Conservation (phyloP, 306 rosid genomes). For the Acacia crassicarpa region DNA sequence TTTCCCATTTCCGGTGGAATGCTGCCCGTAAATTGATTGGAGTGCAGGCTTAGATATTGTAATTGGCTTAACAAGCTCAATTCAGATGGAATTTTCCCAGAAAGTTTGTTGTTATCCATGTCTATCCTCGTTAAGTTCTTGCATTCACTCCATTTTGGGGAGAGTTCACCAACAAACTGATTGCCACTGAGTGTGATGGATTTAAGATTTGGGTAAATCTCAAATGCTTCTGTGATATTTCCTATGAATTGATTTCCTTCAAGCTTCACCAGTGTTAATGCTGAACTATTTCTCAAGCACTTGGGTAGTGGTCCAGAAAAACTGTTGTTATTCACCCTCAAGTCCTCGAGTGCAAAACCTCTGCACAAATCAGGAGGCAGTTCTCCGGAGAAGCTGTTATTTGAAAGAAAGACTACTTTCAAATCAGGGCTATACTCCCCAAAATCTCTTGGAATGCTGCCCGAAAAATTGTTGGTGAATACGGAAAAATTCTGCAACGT, state of each 20-base stretch:
- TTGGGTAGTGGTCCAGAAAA: conserved; percentile 58
- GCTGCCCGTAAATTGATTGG: conserved; percentile 47
- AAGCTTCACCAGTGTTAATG: conserved; percentile 45
- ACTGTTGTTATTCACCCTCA: conserved; percentile 47
- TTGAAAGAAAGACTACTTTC: conserved; percentile 37
- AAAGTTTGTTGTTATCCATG: conserved; percentile 50
- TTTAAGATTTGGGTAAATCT: conserved; percentile 34
- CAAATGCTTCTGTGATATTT: conserved; percentile 54
- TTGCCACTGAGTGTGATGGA: conserved; percentile 41
- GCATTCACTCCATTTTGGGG: conserved; percentile 58
- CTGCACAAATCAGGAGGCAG: conserved; percentile 61
- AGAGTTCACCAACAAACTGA: conserved; percentile 52
- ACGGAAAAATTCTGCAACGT: conserved; percentile 39
- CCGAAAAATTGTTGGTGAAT: conserved; percentile 54
- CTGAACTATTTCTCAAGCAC: conserved; percentile 58
- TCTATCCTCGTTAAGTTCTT: conserved; percentile 37
- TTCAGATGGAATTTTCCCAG: conserved; percentile 61
- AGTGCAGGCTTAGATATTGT: conserved; percentile 23
- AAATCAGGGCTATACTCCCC: conserved; percentile 52
- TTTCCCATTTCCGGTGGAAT: conserved; percentile 56
- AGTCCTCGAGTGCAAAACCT: conserved; percentile 17
- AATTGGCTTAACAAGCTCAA: conserved; percentile 38
- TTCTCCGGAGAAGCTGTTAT: conserved; percentile 68
- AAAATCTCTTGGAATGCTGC: conserved; percentile 54
- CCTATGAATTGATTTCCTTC: conserved; percentile 57